These are phyloP conservation scores for Papilionanthe hybrid DNA, from an alignment of 116 monocot genomes.

Conservation along the genomic window DNA sequence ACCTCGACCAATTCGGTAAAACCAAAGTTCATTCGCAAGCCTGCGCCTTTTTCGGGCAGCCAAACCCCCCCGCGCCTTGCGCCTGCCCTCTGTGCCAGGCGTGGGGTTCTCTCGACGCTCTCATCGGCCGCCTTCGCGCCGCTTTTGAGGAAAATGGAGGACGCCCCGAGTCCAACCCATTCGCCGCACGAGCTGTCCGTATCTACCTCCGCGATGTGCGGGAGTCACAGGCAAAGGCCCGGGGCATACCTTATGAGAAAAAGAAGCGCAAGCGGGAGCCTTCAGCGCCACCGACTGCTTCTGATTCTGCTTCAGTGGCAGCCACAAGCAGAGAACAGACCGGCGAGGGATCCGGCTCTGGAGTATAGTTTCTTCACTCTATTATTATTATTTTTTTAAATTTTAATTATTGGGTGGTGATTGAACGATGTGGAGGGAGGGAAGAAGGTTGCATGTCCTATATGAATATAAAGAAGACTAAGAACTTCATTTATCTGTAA, in stretches of 20 bases:
- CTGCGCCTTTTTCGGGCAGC: conserved; percentile 49
- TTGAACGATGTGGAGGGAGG: not conserved
- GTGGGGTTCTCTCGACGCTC: conserved; percentile 78
- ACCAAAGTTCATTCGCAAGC: conserved; percentile 40
- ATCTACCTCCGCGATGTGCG: conserved; percentile 27
- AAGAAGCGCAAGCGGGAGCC: conserved; percentile 26
- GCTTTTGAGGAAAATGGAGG: conserved; percentile 60
- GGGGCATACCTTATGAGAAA: conserved; percentile 26
- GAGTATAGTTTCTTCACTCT: not conserved
- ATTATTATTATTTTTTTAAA: not conserved
- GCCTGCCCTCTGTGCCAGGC: conserved; percentile 62
- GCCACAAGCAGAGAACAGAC: not conserved
- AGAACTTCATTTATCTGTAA: no score
- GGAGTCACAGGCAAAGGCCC: conserved; percentile 23
- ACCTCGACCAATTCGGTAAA: conserved; percentile 59
- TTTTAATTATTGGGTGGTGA: not conserved
- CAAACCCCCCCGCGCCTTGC: conserved; percentile 47
- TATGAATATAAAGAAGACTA: no score
- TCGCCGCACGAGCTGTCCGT: conserved; percentile 30
- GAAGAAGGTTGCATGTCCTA: no score
- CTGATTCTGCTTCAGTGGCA: conserved; percentile 3
- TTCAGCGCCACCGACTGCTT: not conserved
- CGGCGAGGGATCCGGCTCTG: not conserved
- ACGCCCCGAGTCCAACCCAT: conserved; percentile 27
- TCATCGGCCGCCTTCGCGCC: conserved; percentile 61